Evolutionary conservation across 129 eudicot species (phyloP).

Genomic region (Flaveria ramosissima): DNA sequence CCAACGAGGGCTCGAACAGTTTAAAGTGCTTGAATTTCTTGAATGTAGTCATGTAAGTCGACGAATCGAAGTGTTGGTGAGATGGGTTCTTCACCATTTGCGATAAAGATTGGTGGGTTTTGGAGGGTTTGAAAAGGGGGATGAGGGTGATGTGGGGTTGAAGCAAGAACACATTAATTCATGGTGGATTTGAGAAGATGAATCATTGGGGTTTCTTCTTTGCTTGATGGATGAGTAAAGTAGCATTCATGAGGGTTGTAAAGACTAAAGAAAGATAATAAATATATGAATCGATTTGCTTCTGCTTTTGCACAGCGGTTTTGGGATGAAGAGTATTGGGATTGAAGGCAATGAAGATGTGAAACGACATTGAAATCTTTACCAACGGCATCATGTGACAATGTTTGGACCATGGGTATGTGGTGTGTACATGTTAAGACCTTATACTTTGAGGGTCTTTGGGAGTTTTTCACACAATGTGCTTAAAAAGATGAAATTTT

Average conservation of each 20-base stretch:
- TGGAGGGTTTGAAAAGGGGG: background rate
- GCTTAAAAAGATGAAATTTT: no score
- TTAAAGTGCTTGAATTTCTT: slow-evolving; percentile 61
- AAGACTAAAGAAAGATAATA: no score
- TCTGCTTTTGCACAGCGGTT: slow-evolving; percentile 22
- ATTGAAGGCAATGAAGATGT: slow-evolving; percentile 7
- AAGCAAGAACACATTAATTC: slow-evolving; percentile 31
- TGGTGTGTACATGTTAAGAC: slow-evolving; percentile 21
- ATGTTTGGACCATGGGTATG: background rate
- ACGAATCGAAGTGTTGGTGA: slow-evolving; percentile 32
- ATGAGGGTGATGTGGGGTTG: slow-evolving; percentile 25
- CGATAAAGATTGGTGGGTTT: slow-evolving; percentile 19
- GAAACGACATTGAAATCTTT: slow-evolving; percentile 18
- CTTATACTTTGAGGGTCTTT: slow-evolving; percentile 10
- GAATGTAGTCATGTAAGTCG: slow-evolving; percentile 28
- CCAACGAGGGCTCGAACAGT: slow-evolving; percentile 72
- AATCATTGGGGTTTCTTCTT: slow-evolving; percentile 34
- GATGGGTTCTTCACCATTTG: slow-evolving; percentile 58
- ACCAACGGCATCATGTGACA: slow-evolving; percentile 26
- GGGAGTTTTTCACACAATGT: background rate
- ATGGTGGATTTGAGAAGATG: slow-evolving; percentile 21
- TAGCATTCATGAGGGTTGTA: slow-evolving; percentile 37
- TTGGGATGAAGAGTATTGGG: slow-evolving; percentile 11
- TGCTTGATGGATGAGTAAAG: slow-evolving; percentile 49
- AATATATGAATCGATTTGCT: slow-evolving; percentile 17